Percentiles rank a stretch among this genome's conserved stretches.
phyloP scores from a whole-genome alignment of 2,329 filamentous ascomycete species.

The Trichoderma simmonsii region DNA sequence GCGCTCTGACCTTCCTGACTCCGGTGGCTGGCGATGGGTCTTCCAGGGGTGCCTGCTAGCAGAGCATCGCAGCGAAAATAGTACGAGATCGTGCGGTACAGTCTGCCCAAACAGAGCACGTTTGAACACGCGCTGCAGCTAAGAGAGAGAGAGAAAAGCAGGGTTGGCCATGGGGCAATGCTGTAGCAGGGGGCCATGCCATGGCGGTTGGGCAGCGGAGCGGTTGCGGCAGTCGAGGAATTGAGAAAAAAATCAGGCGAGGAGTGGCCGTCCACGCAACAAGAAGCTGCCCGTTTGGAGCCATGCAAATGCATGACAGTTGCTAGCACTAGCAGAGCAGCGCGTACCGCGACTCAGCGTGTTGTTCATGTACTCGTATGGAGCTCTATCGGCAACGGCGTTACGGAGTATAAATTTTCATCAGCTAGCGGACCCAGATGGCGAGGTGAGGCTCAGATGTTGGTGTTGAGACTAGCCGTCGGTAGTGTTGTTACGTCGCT shows the following conservation, averaged over 20 bases:
- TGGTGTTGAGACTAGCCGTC: background rate
- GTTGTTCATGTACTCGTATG: background rate
- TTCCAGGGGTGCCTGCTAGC: background rate
- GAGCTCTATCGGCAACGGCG: slow-evolving; percentile 11
- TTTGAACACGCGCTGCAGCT: slow-evolving; percentile 14
- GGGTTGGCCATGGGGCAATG: background rate
- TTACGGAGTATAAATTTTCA: background rate
- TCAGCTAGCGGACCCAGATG: background rate
- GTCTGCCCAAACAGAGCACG: background rate
- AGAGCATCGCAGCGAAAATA: background rate
- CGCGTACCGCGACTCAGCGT: background rate
- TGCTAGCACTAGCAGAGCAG: background rate
- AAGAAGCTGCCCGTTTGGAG: slow-evolving; percentile 4
- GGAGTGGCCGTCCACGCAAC: background rate
- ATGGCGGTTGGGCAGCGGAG: slow-evolving; percentile 14
- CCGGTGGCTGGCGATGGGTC: slow-evolving; percentile 15
- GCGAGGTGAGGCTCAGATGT: background rate
- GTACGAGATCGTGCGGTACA: background rate
- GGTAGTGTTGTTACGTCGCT: background rate
- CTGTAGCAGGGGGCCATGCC: background rate
- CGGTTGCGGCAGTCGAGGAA: slow-evolving; percentile 7
- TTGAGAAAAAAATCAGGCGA: slow-evolving; percentile 2
- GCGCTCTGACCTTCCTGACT: slow-evolving; percentile 2
- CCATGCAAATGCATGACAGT: slow-evolving; percentile 6
- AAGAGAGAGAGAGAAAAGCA: background rate